Evolutionary conservation across 257 asterid genomes (phyloP).

Genomic region (Avicennia marina): DNA sequence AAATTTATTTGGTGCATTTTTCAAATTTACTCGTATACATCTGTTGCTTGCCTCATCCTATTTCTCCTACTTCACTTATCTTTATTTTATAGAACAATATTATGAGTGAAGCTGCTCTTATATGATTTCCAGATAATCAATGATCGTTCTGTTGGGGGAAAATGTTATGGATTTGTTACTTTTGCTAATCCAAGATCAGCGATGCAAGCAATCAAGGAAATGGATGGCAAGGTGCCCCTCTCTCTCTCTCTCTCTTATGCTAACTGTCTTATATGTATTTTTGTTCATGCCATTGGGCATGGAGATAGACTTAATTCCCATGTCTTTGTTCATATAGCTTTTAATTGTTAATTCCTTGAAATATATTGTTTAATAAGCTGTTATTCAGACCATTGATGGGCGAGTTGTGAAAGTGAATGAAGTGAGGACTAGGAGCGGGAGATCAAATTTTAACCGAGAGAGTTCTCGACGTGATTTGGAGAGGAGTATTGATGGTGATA

Average conservation of each 20-base stretch:
- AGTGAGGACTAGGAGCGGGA: conserved; percentile 60
- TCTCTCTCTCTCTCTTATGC: conserved; percentile 11
- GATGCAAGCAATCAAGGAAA: conserved; percentile 61
- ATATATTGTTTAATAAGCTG: no score
- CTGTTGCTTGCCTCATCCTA: background rate
- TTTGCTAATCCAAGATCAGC: conserved; percentile 77
- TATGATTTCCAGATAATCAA: conserved; percentile 61
- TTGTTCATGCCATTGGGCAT: background rate
- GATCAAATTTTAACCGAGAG: conserved; percentile 50
- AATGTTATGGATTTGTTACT: conserved; percentile 79
- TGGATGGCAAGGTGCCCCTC: conserved; percentile 72
- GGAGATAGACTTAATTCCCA: background rate
- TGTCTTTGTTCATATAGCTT: background rate
- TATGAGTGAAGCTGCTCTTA: conserved; percentile 3
- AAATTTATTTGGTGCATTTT: no score
- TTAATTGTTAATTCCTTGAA: background rate
- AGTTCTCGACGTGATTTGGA: conserved; percentile 43
- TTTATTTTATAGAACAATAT: background rate
- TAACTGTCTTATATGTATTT: background rate
- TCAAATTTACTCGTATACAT: no score
- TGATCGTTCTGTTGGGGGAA: conserved; percentile 68
- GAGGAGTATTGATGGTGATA: conserved; percentile 41
- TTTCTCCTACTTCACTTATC: background rate
- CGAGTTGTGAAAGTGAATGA: conserved; percentile 67
- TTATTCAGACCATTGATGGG: conserved; percentile 64